These are phyloP conservation scores for Chrysoporthe deuterocubensis DNA, from an alignment of 2,329 filamentous ascomycete species.

Conservation along the genomic window DNA sequence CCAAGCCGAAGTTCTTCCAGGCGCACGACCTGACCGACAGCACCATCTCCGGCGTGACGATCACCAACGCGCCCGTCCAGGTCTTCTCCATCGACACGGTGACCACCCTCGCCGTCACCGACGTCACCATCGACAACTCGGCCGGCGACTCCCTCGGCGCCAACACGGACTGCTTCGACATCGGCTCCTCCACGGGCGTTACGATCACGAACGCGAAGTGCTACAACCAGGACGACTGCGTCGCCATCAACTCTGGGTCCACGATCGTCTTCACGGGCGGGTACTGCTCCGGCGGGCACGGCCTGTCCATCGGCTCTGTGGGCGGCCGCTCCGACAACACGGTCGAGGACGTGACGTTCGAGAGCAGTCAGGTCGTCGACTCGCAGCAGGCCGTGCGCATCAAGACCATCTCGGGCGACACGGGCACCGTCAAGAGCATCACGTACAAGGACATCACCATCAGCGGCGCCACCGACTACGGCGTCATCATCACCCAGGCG, in stretches of 20 bases:
- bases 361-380: too few species aligned
- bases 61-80: slow-evolving; percentile 60
- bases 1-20: slow-evolving; percentile 66
- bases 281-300: slow-evolving; percentile 54
- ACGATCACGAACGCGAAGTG: slow-evolving; percentile 55
- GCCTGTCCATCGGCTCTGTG: too few species aligned
- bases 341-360: too few species aligned
- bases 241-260: slow-evolving; percentile 60
- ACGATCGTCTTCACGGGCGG: slow-evolving; percentile 44
- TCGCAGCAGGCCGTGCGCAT: slow-evolving; percentile 51
- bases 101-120: slow-evolving; percentile 48
- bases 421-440: slow-evolving; percentile 16
- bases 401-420: slow-evolving; percentile 27
- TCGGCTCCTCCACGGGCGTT: slow-evolving; percentile 50
- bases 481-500: slow-evolving; percentile 13
- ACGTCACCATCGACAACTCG: slow-evolving; percentile 61
- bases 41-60: slow-evolving; percentile 51
- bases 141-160: slow-evolving; percentile 53
- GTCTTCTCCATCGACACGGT: slow-evolving; percentile 50
- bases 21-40: slow-evolving; percentile 54
- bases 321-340: too few species aligned
- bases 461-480: slow-evolving; percentile 8
- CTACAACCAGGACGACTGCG: slow-evolving; percentile 63
- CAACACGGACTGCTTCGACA: slow-evolving; percentile 60
- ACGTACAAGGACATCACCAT: slow-evolving; percentile 18